phyloP scores from a whole-genome alignment of 2,329 filamentous ascomycete species.

The Sporothrix luriei region DNA sequence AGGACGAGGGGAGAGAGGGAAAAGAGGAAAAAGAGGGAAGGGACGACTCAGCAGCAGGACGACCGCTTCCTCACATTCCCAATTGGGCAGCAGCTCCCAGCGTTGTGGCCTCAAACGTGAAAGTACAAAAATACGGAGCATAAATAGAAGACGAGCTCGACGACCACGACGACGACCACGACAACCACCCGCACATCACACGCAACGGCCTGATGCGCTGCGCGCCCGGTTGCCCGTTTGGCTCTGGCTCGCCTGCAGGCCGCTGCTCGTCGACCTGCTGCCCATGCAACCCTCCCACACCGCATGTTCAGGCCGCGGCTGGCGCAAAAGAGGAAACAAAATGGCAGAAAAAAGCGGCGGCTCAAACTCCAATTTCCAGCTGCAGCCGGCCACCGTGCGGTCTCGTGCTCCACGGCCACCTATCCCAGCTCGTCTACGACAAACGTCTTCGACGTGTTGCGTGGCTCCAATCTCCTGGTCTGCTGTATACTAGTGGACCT shows the following conservation, averaged over 20 bases:
- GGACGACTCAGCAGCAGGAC: neutral
- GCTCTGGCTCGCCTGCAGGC: slow-evolving; percentile 21
- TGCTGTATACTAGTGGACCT: no score
- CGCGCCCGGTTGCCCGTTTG: slow-evolving; percentile 21
- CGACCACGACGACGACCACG: neutral
- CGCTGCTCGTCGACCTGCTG: slow-evolving; percentile 11
- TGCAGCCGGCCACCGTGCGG: neutral
- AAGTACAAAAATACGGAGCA: slow-evolving; percentile 1
- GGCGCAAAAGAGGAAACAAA: neutral
- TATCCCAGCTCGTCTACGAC: neutral
- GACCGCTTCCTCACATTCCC: neutral
- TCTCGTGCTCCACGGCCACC: neutral
- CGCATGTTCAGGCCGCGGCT: slow-evolving; percentile 30
- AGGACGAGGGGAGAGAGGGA: no score
- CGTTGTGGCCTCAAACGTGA: neutral
- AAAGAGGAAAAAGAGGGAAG: neutral
- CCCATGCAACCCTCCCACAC: slow-evolving; percentile 32
- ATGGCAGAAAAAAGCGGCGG: neutral
- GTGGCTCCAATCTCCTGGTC: neutral
- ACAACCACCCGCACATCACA: neutral
- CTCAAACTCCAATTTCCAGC: neutral
- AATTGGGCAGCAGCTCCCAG: slow-evolving; percentile 19
- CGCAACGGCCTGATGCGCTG: slow-evolving; percentile 2
- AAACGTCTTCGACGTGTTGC: slow-evolving; percentile 18
- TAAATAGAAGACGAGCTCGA: neutral